Evolutionary conservation across 148 eudicot genomes (phyloP).

Genomic region (Vaccinium corymbosum): DNA sequence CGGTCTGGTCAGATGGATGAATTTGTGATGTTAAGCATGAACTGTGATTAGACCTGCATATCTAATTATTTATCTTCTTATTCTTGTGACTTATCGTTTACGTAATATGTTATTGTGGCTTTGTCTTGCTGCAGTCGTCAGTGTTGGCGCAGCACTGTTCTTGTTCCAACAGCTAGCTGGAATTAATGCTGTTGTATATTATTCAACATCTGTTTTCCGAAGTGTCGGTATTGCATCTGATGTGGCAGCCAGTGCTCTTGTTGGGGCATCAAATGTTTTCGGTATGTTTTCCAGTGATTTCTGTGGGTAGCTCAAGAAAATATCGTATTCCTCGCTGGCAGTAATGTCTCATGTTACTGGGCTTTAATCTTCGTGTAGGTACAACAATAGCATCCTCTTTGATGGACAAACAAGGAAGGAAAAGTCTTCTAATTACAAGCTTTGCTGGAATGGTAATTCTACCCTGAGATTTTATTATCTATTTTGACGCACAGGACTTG

Average conservation of each 20-base stretch:
- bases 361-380: slow-evolving; percentile 44
- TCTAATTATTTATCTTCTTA: background rate
- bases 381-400: slow-evolving; percentile 83
- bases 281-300: slow-evolving; percentile 38
- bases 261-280: slow-evolving; percentile 91
- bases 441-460: slow-evolving; percentile 81
- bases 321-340: slow-evolving; percentile 3
- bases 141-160: slow-evolving; percentile 94
- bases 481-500: slow-evolving; percentile 1
- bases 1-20: background rate
- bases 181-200: slow-evolving; percentile 94
- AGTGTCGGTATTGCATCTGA: slow-evolving; percentile 94
- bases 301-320: background rate
- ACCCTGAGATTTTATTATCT: background rate
- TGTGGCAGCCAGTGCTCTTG: slow-evolving; percentile 98
- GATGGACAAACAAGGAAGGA: slow-evolving; percentile 95
- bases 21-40: background rate
- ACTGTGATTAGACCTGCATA: background rate
- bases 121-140: slow-evolving; percentile 62
- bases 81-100: background rate
- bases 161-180: slow-evolving; percentile 97
- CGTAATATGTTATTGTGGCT: background rate
- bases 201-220: slow-evolving; percentile 92
- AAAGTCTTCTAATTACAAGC: slow-evolving; percentile 80
- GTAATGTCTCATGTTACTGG: slow-evolving; percentile 1